Conservation (phyloP, 306 rosid species). For the Ormosia semicastrata region DNA sequence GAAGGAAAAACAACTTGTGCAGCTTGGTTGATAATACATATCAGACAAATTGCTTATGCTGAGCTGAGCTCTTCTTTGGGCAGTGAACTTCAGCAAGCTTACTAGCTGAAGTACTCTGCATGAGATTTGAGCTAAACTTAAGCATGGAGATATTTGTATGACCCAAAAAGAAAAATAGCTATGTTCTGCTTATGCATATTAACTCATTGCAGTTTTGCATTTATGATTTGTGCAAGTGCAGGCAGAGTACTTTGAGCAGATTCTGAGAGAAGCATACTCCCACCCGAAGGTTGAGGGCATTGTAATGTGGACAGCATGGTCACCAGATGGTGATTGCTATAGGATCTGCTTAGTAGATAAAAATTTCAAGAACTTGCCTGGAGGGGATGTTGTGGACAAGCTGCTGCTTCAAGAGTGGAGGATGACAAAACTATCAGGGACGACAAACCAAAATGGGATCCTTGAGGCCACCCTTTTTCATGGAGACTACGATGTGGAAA, state of each 20-base stretch:
- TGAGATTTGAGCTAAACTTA: too few relatives aligned
- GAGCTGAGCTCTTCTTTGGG: too few relatives aligned
- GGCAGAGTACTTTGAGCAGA: constrained; percentile 50
- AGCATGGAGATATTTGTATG: too few relatives aligned
- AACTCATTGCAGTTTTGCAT: neutral
- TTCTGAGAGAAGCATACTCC: constrained; percentile 56
- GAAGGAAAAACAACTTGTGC: neutral
- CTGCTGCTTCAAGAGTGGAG: constrained; percentile 62
- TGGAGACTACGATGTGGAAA: neutral
- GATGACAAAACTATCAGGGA: neutral
- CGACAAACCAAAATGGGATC: constrained; percentile 10
- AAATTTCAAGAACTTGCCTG: constrained; percentile 62
- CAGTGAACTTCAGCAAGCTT: too few relatives aligned
- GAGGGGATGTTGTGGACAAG: constrained; percentile 72
- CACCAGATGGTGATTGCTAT: constrained; percentile 49
- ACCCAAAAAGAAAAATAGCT: neutral
- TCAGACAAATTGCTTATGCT: neutral
- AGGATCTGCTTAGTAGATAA: constrained; percentile 59
- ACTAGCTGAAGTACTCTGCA: too few relatives aligned
- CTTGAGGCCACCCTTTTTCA: neutral
- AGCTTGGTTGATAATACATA: neutral
- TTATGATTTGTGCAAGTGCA: constrained; percentile 43
- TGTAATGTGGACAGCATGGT: constrained; percentile 59
- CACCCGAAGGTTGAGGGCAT: constrained; percentile 70
- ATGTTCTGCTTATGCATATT: too few relatives aligned